Base-by-base conservation (phyloP, 2,329 filamentous ascomycete genomes). In the Aspergillus neotritici region DNA sequence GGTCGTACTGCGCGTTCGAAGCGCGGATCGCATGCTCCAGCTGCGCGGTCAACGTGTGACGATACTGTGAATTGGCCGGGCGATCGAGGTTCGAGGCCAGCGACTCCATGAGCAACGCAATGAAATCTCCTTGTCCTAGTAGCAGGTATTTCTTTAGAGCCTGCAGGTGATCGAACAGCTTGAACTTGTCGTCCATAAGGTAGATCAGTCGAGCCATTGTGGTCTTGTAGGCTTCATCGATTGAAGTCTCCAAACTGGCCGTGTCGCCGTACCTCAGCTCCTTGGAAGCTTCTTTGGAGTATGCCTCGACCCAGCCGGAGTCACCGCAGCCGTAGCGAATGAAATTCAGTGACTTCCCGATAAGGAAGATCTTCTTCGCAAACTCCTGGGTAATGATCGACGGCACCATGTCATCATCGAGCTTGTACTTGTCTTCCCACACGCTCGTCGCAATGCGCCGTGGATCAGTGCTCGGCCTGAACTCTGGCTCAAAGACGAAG, bases 321-420 rank as follows among this genome's bases (percentile, higher is more conserved):
- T 98, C 94, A 7, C 85, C 85, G 62, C 93, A 98, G 54, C 89
- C 91, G 66, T 96, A 90, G 16, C 93, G 84, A 62, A 98, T 96
- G 67, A 98, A 98, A 66, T 98, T 98, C 42, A 98, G 77, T 4
- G 90, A 95, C 66, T 98, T 98, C 44, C 93, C 93, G 55, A 98
- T 98, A 6, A 98, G 72, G 57, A 97, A 97, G 5, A 98, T 87
- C 61, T 96, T 96, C 54, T 93, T 87, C 0, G 93, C 89, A 67
- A 98, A 96, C 48, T 95, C 90, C 34, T 85, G 78, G 0, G 88
- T 94, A 54, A 96, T 89, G 58, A 97, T 97, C 33, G 84, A 90
- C 0, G 93, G 93, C 16, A 96, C 83, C 86, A 96, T 93, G 37
- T 79, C 77, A 46, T 86, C 78, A 54, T 87, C 83, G 31, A 96